phyloP scores from a whole-genome alignment of 2,329 filamentous ascomycete species.

The Truncatella angustata region DNA sequence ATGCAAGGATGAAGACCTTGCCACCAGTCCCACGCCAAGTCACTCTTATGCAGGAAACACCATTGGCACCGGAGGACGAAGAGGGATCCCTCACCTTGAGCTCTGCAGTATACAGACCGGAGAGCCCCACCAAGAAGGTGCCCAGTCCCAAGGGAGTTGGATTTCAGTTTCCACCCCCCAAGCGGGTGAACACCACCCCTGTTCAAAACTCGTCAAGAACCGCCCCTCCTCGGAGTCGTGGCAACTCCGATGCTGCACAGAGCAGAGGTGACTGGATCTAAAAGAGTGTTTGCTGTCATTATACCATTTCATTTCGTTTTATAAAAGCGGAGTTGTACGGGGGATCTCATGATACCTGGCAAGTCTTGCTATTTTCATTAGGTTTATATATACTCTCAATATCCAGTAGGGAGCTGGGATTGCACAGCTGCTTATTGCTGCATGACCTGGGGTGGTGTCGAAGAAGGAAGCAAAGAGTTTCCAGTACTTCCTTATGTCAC shows the following conservation, averaged over 20 bases:
- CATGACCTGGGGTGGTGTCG: too few species aligned
- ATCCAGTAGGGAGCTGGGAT: not conserved
- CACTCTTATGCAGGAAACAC: slow-evolving; percentile 31
- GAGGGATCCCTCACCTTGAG: slow-evolving; percentile 41
- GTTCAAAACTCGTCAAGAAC: slow-evolving; percentile 11
- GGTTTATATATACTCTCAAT: not conserved
- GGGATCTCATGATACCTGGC: not conserved
- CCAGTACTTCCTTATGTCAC: not conserved
- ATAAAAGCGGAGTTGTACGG: not conserved
- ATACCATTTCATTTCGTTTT: not conserved
- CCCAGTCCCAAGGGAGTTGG: slow-evolving; percentile 43
- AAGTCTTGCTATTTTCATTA: not conserved
- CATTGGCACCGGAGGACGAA: slow-evolving; percentile 12
- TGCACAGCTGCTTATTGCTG: not conserved
- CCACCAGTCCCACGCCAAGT: slow-evolving; percentile 9
- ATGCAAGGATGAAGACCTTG: slow-evolving; percentile 28
- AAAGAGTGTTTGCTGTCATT: not conserved
- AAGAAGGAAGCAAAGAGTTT: not conserved
- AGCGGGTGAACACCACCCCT: slow-evolving; percentile 23
- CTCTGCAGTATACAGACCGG: slow-evolving; percentile 51
- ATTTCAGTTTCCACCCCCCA: slow-evolving; percentile 29
- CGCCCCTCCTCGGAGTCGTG: slow-evolving; percentile 15
- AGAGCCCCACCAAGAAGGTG: slow-evolving; percentile 36
- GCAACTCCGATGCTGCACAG: slow-evolving; percentile 18
- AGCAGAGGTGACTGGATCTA: slow-evolving; percentile 26